Conservation (phyloP, 371 early-diverging fungal species). For the Dichotomocladium elegans region DNA sequence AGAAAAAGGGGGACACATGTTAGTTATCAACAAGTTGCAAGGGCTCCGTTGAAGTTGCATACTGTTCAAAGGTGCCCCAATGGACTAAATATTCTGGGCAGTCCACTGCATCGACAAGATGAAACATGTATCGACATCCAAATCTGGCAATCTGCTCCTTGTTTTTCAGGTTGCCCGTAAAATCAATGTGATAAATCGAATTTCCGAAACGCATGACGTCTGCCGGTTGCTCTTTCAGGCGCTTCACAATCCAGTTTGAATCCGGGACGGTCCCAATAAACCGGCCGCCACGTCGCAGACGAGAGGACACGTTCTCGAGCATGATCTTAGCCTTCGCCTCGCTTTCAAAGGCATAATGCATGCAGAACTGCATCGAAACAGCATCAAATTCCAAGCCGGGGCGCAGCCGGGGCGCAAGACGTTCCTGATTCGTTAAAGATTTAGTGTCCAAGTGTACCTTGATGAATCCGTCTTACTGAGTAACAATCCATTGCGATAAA, state of each 20-base stretch:
- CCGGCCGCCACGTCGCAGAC: slow-evolving; percentile 78
- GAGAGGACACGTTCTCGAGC: slow-evolving; percentile 78
- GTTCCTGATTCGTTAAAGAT: slow-evolving; percentile 28
- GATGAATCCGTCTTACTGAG: slow-evolving; percentile 37
- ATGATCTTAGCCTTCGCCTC: slow-evolving; percentile 78
- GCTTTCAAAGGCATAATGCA: slow-evolving; percentile 96
- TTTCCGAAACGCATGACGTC: slow-evolving; percentile 72
- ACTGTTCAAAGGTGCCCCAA: slow-evolving; percentile 75
- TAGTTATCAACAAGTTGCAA: background rate
- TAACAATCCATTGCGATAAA: slow-evolving; percentile 86
- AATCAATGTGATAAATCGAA: slow-evolving; percentile 76
- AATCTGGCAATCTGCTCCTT: slow-evolving; percentile 43
- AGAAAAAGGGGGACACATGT: background rate
- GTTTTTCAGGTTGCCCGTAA: slow-evolving; percentile 52
- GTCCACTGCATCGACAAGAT: slow-evolving; percentile 95
- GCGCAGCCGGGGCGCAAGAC: slow-evolving; percentile 52
- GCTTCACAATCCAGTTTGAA: slow-evolving; percentile 81
- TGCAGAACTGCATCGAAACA: slow-evolving; percentile 94
- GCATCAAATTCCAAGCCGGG: slow-evolving; percentile 70
- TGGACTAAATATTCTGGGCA: slow-evolving; percentile 97
- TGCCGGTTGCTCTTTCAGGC: slow-evolving; percentile 25
- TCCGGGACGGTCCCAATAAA: slow-evolving; percentile 97
- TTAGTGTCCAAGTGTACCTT: background rate
- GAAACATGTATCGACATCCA: slow-evolving; percentile 92
- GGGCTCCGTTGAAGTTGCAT: slow-evolving; percentile 10